Conservation (phyloP, 768 basidiomycete species). For the Calocybe cyanea region DNA sequence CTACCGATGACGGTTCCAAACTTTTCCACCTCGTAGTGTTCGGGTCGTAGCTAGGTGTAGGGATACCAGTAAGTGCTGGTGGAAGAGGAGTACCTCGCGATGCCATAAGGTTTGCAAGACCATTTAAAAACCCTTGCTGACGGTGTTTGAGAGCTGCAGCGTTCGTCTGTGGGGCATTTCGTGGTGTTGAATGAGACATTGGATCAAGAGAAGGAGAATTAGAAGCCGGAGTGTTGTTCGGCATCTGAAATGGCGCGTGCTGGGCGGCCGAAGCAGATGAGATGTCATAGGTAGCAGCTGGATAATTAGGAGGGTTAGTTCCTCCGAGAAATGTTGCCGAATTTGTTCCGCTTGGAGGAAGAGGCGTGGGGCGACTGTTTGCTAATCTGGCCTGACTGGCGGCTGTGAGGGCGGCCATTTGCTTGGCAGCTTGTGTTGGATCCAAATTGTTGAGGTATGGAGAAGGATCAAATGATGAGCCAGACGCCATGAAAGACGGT, state of each 20-base stretch:
- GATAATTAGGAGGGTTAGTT: conserved; percentile 44
- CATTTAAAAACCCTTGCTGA: conserved; percentile 54
- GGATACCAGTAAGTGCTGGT: conserved; percentile 64
- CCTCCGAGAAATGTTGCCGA: conserved; percentile 67
- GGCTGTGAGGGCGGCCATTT: conserved; percentile 74
- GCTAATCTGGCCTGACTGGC: conserved; percentile 58
- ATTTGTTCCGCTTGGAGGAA: conserved; percentile 47
- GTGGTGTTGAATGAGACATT: conserved; percentile 35
- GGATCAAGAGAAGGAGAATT: conserved; percentile 41
- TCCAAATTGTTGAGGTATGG: conserved; percentile 53
- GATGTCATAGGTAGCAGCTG: conserved; percentile 43
- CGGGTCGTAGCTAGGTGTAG: conserved; percentile 59
- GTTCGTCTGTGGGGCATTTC: conserved; percentile 28
- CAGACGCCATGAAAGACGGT: conserved; percentile 28
- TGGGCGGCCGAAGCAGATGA: conserved; percentile 29
- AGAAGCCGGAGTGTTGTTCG: conserved; percentile 37
- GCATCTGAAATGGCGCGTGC: conserved; percentile 44
- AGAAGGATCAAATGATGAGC: conserved; percentile 30
- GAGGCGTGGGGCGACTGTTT: conserved; percentile 39
- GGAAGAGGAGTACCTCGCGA: conserved; percentile 65
- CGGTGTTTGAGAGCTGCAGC: conserved; percentile 45
- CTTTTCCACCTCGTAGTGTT: conserved; percentile 58
- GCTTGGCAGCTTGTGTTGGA: conserved; percentile 66
- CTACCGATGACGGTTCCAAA: conserved; percentile 59
- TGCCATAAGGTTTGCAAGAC: conserved; percentile 58